These are phyloP conservation scores for Moesziomyces sp. DNA, from an alignment of 1,284 basidiomycete genomes.

Conservation along the genomic window DNA sequence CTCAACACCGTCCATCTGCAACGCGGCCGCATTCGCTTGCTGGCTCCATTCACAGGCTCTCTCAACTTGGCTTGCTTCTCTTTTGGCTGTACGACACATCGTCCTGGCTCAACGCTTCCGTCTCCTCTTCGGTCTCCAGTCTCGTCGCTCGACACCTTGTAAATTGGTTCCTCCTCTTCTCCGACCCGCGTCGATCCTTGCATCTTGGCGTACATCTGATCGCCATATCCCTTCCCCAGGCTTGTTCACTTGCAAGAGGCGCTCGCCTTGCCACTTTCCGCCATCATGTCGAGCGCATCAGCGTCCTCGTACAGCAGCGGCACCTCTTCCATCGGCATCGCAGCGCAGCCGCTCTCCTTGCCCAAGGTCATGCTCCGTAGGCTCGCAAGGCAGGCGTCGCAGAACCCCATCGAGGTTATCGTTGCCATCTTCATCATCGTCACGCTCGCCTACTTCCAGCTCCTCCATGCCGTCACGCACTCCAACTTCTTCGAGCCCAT, in stretches of 20 bases:
- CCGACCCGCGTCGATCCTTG: too few relatives aligned
- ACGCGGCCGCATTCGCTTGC: conserved; percentile 16
- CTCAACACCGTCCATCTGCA: conserved; percentile 36
- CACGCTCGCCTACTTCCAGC: conserved; percentile 90
- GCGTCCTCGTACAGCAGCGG: conserved; percentile 40
- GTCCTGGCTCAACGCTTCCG: too few relatives aligned
- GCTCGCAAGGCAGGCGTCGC: conserved; percentile 47
- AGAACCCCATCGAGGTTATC: conserved; percentile 79
- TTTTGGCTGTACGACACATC: background rate
- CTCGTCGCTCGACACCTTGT: conserved; percentile 1
- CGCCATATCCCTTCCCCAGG: background rate
- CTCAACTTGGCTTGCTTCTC: conserved; percentile 16
- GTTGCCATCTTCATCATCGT: conserved; percentile 86
- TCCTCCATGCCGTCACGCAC: conserved; percentile 82
- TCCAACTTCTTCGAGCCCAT: conserved; percentile 69
- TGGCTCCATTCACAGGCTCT: conserved; percentile 12
- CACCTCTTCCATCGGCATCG: conserved; percentile 37
- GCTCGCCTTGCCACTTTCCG: background rate
- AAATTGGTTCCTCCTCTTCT: background rate
- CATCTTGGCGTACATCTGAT: background rate
- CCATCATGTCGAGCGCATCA: conserved; percentile 39
- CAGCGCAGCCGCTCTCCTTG: conserved; percentile 43
- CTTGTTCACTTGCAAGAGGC: conserved; percentile 2
- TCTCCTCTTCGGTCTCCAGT: background rate
- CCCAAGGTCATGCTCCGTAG: conserved; percentile 48